Conservation (phyloP, 345 rosid genomes). For the Eucalyptus grandis region DNA sequence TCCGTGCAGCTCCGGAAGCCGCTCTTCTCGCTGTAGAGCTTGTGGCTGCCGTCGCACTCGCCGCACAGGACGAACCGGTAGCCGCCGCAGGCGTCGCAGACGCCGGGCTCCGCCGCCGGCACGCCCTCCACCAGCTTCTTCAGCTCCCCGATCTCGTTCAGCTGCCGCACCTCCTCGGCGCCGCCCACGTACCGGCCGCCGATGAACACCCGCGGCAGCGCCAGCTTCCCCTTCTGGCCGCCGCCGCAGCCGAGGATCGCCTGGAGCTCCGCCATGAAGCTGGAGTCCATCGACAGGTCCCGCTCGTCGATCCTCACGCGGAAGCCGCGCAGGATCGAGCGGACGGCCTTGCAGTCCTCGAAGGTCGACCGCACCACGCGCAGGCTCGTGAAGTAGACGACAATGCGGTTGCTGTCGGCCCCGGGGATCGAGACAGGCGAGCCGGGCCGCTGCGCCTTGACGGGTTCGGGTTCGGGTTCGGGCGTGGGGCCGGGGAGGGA, state of each 20-base stretch:
- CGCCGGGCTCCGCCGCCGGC: conserved; percentile 29
- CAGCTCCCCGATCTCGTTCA: conserved; percentile 83
- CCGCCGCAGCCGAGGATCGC: conserved; percentile 3
- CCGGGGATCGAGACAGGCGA: background rate
- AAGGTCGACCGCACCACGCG: conserved; percentile 74
- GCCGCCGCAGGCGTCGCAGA: conserved; percentile 59
- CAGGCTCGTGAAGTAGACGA: conserved; percentile 77
- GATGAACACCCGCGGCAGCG: conserved; percentile 69
- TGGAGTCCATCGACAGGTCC: conserved; percentile 76
- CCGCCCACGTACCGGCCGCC: conserved; percentile 85
- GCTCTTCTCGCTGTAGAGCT: conserved; percentile 47
- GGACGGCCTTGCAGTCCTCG: conserved; percentile 60
- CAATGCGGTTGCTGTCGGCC: conserved; percentile 48
- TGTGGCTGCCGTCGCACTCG: conserved; percentile 72
- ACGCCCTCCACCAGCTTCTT: conserved; percentile 62
- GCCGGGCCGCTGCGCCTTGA: background rate
- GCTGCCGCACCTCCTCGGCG: conserved; percentile 63
- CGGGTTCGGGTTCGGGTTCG: background rate
- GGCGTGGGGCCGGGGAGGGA: background rate
- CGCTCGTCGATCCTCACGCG: conserved; percentile 73
- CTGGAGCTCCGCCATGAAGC: conserved; percentile 34
- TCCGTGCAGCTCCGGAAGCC: conserved; percentile 51
- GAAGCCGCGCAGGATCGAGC: conserved; percentile 51
- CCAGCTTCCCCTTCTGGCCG: conserved; percentile 4
- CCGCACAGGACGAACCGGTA: conserved; percentile 54